Base-by-base conservation (phyloP, 1,284 basidiomycete species). In the Tilletia caries region DNA sequence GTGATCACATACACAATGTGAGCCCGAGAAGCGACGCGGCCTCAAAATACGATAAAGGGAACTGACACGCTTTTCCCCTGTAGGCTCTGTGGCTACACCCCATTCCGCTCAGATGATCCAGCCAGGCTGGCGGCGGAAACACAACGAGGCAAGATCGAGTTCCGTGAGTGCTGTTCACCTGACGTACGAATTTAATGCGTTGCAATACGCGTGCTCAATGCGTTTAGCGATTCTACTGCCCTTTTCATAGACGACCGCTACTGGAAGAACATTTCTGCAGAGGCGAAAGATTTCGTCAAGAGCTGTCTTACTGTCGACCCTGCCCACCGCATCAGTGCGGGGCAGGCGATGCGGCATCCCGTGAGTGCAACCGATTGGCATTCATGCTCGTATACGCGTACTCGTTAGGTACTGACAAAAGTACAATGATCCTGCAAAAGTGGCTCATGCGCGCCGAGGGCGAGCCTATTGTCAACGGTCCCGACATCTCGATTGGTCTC, bases 281-380 rank as follows among this genome's bases (percentile, higher is more conserved):
- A 80, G 91, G 94, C 93, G 10, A 95, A 95, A 81, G 86, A 89
- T 65, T 98, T 98, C 81, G 91, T 97, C 80, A 88, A 86, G 75
- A 81, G 85, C 0, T 85, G 96, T 33, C 86, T 97, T 8, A 88
- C 89, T 64, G 88, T 91, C 1, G 89, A 95, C 76, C 91, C 93
- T 0, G 78, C 84, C 0, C 84, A 88, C 71, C 88, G 95, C 32
- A 89, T 89, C 1, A 91, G 92, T 0, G 92, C 92, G 0, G 86
- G 86, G 2, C 85, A 92, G 75, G 93, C 92, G 0, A 84, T 90
- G n/a, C 76, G 85, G 25, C 87, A 92, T 80, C 86, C 87, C 2
- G 86, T 87, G 68, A 69, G 83, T 86, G 18, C 44, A 27, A 58
- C 23, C 23, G 2, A 18, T 33, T 5, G 48, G 6, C n/a, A 52